phyloP scores from a whole-genome alignment of 352 stramenopile species.

The Plasmopara halstedii region DNA sequence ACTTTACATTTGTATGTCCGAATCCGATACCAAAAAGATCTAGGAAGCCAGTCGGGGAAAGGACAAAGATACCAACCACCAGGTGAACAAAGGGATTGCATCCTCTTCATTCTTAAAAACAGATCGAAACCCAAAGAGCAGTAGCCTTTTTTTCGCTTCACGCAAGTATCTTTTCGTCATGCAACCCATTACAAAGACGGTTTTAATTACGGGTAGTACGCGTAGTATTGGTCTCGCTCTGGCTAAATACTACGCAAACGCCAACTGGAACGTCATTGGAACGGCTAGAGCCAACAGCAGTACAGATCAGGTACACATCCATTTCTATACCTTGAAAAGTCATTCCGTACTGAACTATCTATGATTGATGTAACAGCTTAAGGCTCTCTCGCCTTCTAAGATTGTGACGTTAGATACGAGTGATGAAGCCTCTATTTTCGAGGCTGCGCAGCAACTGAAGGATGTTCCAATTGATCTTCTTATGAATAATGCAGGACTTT shows the following conservation, averaged over 20 bases:
- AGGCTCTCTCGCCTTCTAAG: neutral
- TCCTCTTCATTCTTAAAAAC: too few species aligned
- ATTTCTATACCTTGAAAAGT: too few species aligned
- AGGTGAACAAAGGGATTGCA: too few species aligned
- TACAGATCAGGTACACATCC: neutral
- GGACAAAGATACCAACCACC: too few species aligned
- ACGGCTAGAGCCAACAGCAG: slow-evolving; percentile 1
- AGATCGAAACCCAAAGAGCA: neutral
- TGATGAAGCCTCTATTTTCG: neutral
- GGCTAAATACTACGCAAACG: neutral
- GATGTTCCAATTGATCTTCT: slow-evolving; percentile 1
- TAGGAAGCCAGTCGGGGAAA: too few species aligned
- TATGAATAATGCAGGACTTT: slow-evolving; percentile 2
- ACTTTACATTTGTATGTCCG: too few species aligned
- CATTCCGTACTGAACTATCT: too few species aligned
- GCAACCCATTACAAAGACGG: neutral
- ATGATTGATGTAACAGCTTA: too few species aligned
- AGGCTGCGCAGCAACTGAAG: neutral
- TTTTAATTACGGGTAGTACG: slow-evolving; percentile 1
- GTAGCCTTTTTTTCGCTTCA: neutral
- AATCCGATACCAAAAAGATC: too few species aligned
- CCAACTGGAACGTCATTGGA: slow-evolving; percentile 1
- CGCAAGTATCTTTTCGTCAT: neutral
- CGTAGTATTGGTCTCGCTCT: slow-evolving; percentile 1
- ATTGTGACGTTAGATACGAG: neutral